Conservation (phyloP, 768 basidiomycete genomes). For the Russula dissimulans region DNA sequence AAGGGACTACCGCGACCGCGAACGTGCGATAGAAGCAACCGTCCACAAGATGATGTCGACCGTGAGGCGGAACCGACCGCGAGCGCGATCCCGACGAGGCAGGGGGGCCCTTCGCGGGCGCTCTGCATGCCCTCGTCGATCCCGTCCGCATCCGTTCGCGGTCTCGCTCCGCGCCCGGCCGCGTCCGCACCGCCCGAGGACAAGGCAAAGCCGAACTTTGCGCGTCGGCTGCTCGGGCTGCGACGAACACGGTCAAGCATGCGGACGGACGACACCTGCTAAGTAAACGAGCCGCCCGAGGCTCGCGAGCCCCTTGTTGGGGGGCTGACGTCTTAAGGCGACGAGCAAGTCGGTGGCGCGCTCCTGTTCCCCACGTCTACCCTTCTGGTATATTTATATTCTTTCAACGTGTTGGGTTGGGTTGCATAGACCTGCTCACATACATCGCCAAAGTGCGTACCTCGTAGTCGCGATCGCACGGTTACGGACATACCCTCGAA, state of each 20-base stretch:
- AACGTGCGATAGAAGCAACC: conserved; percentile 27
- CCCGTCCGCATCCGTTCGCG: conserved; percentile 21
- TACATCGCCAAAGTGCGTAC: conserved; percentile 91
- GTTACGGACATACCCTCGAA: conserved; percentile 85
- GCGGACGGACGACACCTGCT: conserved; percentile 61
- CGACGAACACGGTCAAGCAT: conserved; percentile 82
- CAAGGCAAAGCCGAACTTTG: conserved; percentile 85
- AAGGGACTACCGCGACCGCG: conserved; percentile 33
- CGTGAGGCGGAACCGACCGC: too few relatives aligned
- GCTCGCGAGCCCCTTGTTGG: conserved; percentile 84
- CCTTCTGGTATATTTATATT: not conserved
- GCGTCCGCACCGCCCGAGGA: conserved; percentile 38
- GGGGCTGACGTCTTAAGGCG: conserved; percentile 94
- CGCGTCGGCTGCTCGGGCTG: conserved; percentile 83
- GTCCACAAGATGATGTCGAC: conserved; percentile 26
- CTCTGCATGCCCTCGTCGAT: conserved; percentile 50
- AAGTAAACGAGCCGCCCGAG: conserved; percentile 99
- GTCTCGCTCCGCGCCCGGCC: conserved; percentile 26
- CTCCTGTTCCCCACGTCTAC: too few relatives aligned
- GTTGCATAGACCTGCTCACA: conserved; percentile 75
- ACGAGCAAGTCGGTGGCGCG: conserved; percentile 80
- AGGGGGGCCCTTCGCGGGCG: conserved; percentile 37
- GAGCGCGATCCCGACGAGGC: conserved; percentile 28
- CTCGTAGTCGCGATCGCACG: conserved; percentile 77
- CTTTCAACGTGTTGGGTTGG: not conserved